A percentile compares a stretch with the other conserved stretches of the same genome.
phyloP scores from a whole-genome alignment of 2,329 filamentous ascomycete species.

The Hirsutella rhossiliensis region DNA sequence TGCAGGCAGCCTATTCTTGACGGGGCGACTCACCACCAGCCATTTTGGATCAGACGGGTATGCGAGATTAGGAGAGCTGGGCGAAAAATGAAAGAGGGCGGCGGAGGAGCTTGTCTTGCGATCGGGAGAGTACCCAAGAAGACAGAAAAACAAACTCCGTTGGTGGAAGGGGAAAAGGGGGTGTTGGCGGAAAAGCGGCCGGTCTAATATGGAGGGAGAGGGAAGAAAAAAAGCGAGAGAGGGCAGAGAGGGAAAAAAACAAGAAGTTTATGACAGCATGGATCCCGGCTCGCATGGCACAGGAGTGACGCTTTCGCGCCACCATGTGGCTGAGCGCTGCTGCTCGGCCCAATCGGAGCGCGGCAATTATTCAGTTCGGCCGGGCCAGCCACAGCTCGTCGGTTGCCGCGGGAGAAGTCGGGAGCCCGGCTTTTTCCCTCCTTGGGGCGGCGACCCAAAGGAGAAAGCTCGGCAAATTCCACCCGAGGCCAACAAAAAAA shows the following conservation, averaged over 20 bases:
- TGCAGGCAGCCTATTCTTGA: neutral
- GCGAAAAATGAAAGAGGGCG: neutral
- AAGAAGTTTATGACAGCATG: conserved; percentile 31
- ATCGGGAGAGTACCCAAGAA: conserved; percentile 6
- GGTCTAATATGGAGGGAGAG: neutral
- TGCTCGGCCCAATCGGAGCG: conserved; percentile 24
- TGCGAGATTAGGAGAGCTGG: conserved; percentile 1
- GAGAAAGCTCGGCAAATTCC: conserved; percentile 8
- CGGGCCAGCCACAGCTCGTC: conserved; percentile 3
- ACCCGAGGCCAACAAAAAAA: neutral
- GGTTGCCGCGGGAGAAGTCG: conserved; percentile 22
- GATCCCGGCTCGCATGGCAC: conserved; percentile 1
- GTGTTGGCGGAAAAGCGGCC: neutral
- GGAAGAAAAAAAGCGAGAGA: neutral
- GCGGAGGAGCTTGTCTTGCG: no score
- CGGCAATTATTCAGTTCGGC: conserved; percentile 19
- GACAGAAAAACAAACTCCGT: conserved; percentile 1
- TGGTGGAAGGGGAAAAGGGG: conserved; percentile 9
- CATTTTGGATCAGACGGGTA: conserved; percentile 22
- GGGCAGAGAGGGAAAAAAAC: neutral
- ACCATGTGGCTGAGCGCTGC: conserved; percentile 18
- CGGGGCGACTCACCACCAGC: conserved; percentile 29
- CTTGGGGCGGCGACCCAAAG: neutral
- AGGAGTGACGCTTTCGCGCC: conserved; percentile 11
- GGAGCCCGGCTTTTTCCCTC: conserved; percentile 4